Percentiles rank a stretch among this genome's conserved stretches.
phyloP scores from a whole-genome alignment of 768 basidiomycete genomes.

The Termitomyces sp. region DNA sequence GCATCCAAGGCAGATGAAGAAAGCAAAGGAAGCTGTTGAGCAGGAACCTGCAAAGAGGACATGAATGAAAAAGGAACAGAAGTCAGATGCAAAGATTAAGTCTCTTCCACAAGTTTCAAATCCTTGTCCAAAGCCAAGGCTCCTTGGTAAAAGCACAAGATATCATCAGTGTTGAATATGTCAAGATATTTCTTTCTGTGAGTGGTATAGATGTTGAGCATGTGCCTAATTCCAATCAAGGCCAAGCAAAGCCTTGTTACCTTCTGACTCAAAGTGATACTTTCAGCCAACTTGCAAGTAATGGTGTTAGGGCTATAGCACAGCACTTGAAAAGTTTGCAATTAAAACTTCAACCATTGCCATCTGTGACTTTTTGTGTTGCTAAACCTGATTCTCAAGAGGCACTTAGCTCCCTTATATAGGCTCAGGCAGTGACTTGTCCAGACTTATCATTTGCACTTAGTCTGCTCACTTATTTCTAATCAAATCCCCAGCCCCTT shows the following conservation, averaged over 20 bases:
- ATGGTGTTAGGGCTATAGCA: not conserved
- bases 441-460: no score
- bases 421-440: no score
- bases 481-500: no score
- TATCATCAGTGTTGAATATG: slow-evolving; percentile 10
- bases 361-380: not conserved
- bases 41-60: slow-evolving; percentile 3
- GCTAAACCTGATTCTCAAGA: not conserved
- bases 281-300: not conserved
- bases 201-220: not conserved
- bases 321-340: not conserved
- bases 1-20: slow-evolving; percentile 9
- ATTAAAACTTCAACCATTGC: not conserved
- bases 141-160: slow-evolving; percentile 12
- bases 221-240: not conserved
- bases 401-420: no score
- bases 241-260: not conserved
- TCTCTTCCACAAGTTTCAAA: slow-evolving; percentile 1
- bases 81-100: slow-evolving; percentile 5
- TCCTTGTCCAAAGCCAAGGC: slow-evolving; percentile 19
- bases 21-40: slow-evolving; percentile 10
- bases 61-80: slow-evolving; percentile 11
- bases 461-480: no score
- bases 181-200: not conserved
- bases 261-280: not conserved